These are phyloP conservation scores for Withania somnifera DNA, from an alignment of 305 asterid genomes.

Conservation along the genomic window DNA sequence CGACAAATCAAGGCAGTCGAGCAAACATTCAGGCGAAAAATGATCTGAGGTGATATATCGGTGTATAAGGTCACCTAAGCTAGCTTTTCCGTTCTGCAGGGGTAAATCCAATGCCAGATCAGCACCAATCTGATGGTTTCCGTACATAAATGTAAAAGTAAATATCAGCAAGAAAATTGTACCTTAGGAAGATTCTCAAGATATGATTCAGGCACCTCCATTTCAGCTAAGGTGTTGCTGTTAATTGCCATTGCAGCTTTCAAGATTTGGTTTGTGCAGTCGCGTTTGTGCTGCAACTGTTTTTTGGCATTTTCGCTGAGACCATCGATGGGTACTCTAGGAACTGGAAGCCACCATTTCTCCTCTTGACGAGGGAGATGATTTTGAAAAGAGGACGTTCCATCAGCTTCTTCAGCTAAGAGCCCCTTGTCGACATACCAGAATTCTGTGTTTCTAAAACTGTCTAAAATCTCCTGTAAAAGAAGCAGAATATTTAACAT, in stretches of 20 bases:
- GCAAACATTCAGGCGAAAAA: slow-evolving; percentile 64
- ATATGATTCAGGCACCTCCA: slow-evolving; percentile 61
- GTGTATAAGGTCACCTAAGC: slow-evolving; percentile 59
- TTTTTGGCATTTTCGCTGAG: slow-evolving; percentile 50
- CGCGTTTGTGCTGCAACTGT: slow-evolving; percentile 51
- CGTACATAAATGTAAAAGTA: not conserved
- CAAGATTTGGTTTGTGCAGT: slow-evolving; percentile 62
- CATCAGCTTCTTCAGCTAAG: slow-evolving; percentile 30
- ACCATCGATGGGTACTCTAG: slow-evolving; percentile 63
- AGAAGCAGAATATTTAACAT: not conserved
- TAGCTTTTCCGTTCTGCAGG: slow-evolving; percentile 56
- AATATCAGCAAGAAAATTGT: not conserved
- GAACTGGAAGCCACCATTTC: slow-evolving; percentile 94
- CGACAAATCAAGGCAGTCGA: slow-evolving; percentile 64
- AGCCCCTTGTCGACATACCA: slow-evolving; percentile 80
- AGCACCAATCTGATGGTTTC: not conserved
- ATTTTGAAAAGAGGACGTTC: slow-evolving; percentile 14
- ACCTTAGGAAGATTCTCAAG: slow-evolving; percentile 73
- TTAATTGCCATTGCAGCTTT: slow-evolving; percentile 90
- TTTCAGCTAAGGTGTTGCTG: slow-evolving; percentile 54
- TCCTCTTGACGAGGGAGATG: slow-evolving; percentile 23
- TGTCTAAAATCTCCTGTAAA: slow-evolving; percentile 58
- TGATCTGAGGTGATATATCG: slow-evolving; percentile 51
- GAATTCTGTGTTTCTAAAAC: slow-evolving; percentile 48
- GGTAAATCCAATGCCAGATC: not conserved